phyloP scores from a whole-genome alignment of 1,284 basidiomycete species.

The Ganoderma multipileum region DNA sequence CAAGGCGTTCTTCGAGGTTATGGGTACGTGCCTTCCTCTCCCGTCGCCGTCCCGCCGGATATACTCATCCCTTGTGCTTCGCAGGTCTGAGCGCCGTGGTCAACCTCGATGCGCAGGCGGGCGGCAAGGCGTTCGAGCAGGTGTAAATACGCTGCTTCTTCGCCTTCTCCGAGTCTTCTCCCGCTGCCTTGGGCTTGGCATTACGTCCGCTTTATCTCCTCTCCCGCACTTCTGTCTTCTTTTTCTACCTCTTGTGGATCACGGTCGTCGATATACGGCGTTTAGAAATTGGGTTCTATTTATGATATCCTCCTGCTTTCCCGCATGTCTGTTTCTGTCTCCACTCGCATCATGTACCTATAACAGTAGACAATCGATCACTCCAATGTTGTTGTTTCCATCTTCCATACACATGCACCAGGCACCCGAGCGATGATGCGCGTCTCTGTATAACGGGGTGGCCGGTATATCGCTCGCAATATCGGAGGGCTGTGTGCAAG shows the following conservation, averaged over 20 bases:
- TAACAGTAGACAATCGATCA: background rate
- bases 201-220: background rate
- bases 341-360: background rate
- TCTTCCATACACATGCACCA: background rate
- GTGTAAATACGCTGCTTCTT: constrained; percentile 42
- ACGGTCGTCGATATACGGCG: background rate
- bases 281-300: background rate
- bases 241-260: background rate
- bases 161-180: background rate
- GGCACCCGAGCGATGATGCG: too few species aligned
- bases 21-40: constrained; percentile 49
- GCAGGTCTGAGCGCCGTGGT: constrained; percentile 64
- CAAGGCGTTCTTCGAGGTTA: constrained; percentile 77
- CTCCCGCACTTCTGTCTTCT: background rate
- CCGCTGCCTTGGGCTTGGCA: background rate
- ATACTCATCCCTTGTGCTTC: background rate
- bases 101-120: constrained; percentile 62
- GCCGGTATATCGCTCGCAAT: too few species aligned
- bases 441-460: too few species aligned
- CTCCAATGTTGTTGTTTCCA: background rate
- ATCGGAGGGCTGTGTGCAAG: background rate
- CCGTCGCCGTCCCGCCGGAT: background rate
- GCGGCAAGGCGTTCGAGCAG: constrained; percentile 61
- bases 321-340: background rate
- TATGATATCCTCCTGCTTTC: background rate